A percentile compares a stretch with the other conserved stretches of the same genome.
These are phyloP conservation scores for Coniosporium apollinis DNA, from an alignment of 495 filamentous ascomycete genomes.

Conservation along the genomic window DNA sequence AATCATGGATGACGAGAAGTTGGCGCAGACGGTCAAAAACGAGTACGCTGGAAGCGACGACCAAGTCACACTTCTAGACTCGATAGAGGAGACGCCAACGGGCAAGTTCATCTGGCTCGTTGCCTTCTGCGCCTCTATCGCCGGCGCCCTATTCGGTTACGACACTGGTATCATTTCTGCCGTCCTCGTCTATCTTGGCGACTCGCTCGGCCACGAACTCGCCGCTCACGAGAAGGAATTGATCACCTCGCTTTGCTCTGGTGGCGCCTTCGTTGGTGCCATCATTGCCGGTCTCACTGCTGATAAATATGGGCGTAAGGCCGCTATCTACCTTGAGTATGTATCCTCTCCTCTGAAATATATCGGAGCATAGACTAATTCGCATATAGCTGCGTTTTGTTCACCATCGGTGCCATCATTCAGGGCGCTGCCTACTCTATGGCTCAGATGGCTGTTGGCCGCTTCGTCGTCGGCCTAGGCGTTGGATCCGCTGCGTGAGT, in stretches of 20 bases:
- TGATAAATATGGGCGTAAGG: slow-evolving; percentile 33
- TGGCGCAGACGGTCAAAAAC: no score
- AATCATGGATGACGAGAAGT: no score
- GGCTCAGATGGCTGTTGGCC: slow-evolving; percentile 31
- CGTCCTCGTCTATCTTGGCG: slow-evolving; percentile 27
- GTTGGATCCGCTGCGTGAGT: slow-evolving; percentile 31
- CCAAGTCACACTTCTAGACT: no score
- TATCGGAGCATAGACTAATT: slow-evolving; percentile 32
- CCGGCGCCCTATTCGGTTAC: slow-evolving; percentile 21
- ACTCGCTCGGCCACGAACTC: slow-evolving; percentile 18
- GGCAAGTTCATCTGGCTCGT: slow-evolving; percentile 8
- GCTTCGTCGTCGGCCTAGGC: slow-evolving; percentile 34
- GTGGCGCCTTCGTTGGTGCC: slow-evolving; percentile 34
- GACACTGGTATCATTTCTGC: slow-evolving; percentile 35
- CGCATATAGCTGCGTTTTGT: slow-evolving; percentile 30
- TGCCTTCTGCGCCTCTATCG: slow-evolving; percentile 7
- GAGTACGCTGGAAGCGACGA: no score
- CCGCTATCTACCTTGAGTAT: slow-evolving; percentile 31
- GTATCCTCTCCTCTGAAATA: slow-evolving; percentile 31
- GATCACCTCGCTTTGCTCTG: slow-evolving; percentile 31
- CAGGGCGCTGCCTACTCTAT: slow-evolving; percentile 31
- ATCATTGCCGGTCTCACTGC: slow-evolving; percentile 32
- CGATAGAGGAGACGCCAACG: not conserved
- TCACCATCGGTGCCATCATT: slow-evolving; percentile 29
- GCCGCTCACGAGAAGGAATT: slow-evolving; percentile 28